These are phyloP conservation scores for Rubroboletus satanas DNA, from an alignment of 768 basidiomycete species.

Conservation along the genomic window DNA sequence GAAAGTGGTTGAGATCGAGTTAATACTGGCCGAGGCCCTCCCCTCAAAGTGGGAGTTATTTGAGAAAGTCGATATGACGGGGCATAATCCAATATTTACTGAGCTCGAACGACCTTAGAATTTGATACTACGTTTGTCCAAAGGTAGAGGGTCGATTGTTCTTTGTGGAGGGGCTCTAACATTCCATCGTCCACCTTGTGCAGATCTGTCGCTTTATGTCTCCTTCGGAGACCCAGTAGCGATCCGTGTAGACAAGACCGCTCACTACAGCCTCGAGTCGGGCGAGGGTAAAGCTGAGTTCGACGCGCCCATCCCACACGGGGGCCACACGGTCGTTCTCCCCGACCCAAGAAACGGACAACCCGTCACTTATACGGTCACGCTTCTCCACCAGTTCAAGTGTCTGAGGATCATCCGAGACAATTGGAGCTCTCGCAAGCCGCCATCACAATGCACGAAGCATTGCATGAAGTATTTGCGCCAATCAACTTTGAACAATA, in stretches of 20 bases:
- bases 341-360: slow-evolving; percentile 7
- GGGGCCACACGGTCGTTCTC: not conserved
- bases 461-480: not conserved
- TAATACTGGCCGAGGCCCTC: too few relatives aligned
- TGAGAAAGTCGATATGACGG: too few relatives aligned
- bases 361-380: slow-evolving; percentile 8
- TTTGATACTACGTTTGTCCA: too few relatives aligned
- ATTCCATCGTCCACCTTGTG: too few relatives aligned
- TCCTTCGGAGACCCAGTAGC: not conserved
- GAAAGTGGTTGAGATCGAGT: too few relatives aligned
- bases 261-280: slow-evolving; percentile 7
- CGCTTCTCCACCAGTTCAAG: slow-evolving; percentile 9
- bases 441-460: not conserved
- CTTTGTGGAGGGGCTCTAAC: not conserved
- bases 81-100: too few relatives aligned
- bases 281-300: slow-evolving; percentile 2
- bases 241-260: slow-evolving; percentile 9
- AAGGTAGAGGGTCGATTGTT: not conserved
- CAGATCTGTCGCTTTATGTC: slow-evolving; percentile 10
- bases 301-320: too few relatives aligned
- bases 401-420: slow-evolving; percentile 6
- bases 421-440: not conserved
- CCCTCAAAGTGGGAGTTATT: too few relatives aligned
- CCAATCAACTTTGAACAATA: slow-evolving; percentile 10
- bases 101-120: too few relatives aligned